These are phyloP conservation scores for Glarea lozoyensis DNA, from an alignment of 495 filamentous ascomycete genomes.

Conservation along the genomic window DNA sequence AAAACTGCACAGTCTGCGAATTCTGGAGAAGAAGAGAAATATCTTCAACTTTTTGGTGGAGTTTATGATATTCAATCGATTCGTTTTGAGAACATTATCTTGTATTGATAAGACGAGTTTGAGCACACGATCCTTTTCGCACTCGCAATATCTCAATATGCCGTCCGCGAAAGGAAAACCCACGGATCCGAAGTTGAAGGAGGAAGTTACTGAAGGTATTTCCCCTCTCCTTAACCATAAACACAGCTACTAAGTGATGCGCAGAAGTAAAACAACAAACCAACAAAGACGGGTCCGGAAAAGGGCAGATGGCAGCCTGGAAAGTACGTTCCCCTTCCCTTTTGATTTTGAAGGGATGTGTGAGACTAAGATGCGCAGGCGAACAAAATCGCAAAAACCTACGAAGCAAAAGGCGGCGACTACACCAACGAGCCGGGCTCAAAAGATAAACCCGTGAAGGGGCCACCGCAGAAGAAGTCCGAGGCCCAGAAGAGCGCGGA, in stretches of 20 bases:
- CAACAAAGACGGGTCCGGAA: constrained; percentile 44
- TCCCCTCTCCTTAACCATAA: constrained; percentile 1
- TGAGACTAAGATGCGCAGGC: no score
- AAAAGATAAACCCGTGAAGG: constrained; percentile 42
- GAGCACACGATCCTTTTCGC: no score
- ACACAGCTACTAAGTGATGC: not conserved
- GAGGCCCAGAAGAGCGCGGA: constrained; percentile 15
- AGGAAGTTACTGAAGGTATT: constrained; percentile 38
- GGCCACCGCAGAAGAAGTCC: constrained; percentile 34
- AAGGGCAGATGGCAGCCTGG: constrained; percentile 49
- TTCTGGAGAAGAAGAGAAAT: no score
- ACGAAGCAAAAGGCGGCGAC: constrained; percentile 40
- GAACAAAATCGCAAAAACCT: constrained; percentile 43
- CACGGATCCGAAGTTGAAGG: constrained; percentile 41
- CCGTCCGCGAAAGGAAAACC: constrained; percentile 42
- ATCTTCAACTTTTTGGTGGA: no score
- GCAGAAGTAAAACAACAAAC: constrained; percentile 40
- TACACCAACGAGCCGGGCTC: constrained; percentile 43
- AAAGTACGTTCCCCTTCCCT: constrained; percentile 32
- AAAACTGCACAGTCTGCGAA: no score
- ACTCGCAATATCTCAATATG: constrained; percentile 22
- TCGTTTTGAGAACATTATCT: no score
- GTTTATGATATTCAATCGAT: no score
- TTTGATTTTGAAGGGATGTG: no score
- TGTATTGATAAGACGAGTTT: no score